Evolutionary conservation across 2,329 filamentous ascomycete species (phyloP).

Genomic region (Thielaviopsis populi): DNA sequence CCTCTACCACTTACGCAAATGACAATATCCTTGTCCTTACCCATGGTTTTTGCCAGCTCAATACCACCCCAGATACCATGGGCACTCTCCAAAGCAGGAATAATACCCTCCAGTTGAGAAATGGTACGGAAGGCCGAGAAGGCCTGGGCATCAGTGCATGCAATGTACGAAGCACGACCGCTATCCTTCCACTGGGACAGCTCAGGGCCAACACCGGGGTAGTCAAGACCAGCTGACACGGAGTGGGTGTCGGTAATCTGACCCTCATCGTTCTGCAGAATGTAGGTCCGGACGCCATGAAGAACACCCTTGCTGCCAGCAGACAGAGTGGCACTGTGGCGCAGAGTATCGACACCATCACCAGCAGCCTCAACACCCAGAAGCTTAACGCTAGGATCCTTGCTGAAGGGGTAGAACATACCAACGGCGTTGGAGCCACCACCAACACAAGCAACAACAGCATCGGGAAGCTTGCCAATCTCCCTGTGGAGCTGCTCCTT

Average conservation of each 20-base stretch:
- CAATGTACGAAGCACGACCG: slow-evolving; percentile 71
- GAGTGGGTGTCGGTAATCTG: slow-evolving; percentile 95
- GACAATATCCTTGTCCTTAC: slow-evolving; percentile 75
- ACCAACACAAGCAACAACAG: slow-evolving; percentile 90
- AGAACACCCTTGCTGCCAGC: slow-evolving; percentile 83
- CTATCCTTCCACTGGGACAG: slow-evolving; percentile 85
- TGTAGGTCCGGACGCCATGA: slow-evolving; percentile 90
- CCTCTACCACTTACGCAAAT: slow-evolving; percentile 87
- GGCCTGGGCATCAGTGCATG: slow-evolving; percentile 81
- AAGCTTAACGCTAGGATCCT: slow-evolving; percentile 71
- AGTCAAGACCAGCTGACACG: slow-evolving; percentile 89
- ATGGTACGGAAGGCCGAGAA: slow-evolving; percentile 76
- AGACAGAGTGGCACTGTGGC: slow-evolving; percentile 77
- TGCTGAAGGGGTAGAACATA: slow-evolving; percentile 95
- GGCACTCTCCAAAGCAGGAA: slow-evolving; percentile 83
- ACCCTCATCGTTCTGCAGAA: slow-evolving; percentile 81
- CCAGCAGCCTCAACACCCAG: slow-evolving; percentile 91
- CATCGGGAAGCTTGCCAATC: slow-evolving; percentile 80
- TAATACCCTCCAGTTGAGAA: slow-evolving; percentile 84
- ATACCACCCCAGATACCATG: slow-evolving; percentile 85
- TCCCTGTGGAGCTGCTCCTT: slow-evolving; percentile 78
- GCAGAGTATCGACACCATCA: slow-evolving; percentile 71
- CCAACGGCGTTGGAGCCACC: slow-evolving; percentile 89
- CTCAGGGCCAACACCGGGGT: slow-evolving; percentile 91
- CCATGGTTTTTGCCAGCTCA: slow-evolving; percentile 84